Evolutionary conservation across 257 asterid genomes (phyloP).

Genomic region (Primulina eburnea): DNA sequence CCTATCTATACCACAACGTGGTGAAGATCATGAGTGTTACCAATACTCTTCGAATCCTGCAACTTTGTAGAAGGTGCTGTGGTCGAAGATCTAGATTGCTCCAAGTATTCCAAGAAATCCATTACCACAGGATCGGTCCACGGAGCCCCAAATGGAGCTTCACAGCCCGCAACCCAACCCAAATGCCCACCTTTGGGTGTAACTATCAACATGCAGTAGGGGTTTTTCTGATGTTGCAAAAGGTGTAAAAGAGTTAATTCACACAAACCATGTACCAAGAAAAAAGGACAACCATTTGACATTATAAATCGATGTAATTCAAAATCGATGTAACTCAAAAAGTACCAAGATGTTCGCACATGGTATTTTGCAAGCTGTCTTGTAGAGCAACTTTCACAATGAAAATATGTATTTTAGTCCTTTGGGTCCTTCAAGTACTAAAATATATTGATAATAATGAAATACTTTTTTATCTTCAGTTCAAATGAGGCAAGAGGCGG

Average conservation of each 20-base stretch:
- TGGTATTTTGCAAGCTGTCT: constrained; percentile 1
- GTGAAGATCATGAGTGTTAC: constrained; percentile 18
- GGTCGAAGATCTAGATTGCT: constrained; percentile 32
- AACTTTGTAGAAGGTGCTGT: constrained; percentile 21
- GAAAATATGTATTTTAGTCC: not conserved
- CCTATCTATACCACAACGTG: constrained; percentile 31
- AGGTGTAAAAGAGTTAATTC: constrained; percentile 1
- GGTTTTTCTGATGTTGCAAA: constrained; percentile 55
- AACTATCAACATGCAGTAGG: constrained; percentile 72
- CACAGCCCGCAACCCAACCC: constrained; percentile 96
- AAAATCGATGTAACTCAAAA: not conserved
- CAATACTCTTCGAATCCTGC: constrained; percentile 9
- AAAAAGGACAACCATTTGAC: not conserved
- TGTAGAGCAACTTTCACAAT: not conserved
- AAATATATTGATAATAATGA: not conserved
- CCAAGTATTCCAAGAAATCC: constrained; percentile 82
- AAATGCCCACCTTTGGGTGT: constrained; percentile 97
- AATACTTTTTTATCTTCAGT: not conserved
- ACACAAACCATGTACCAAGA: constrained; percentile 1
- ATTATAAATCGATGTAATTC: not conserved
- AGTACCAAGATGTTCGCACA: not conserved
- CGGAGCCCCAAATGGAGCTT: constrained; percentile 81
- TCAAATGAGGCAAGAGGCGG: not conserved
- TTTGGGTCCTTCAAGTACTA: not conserved
- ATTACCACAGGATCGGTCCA: constrained; percentile 89